Percentiles rank a stretch among this genome's conserved stretches.
These are phyloP conservation scores for Ascochyta koolunga DNA, from an alignment of 2,329 filamentous ascomycete genomes.

Conservation along the genomic window DNA sequence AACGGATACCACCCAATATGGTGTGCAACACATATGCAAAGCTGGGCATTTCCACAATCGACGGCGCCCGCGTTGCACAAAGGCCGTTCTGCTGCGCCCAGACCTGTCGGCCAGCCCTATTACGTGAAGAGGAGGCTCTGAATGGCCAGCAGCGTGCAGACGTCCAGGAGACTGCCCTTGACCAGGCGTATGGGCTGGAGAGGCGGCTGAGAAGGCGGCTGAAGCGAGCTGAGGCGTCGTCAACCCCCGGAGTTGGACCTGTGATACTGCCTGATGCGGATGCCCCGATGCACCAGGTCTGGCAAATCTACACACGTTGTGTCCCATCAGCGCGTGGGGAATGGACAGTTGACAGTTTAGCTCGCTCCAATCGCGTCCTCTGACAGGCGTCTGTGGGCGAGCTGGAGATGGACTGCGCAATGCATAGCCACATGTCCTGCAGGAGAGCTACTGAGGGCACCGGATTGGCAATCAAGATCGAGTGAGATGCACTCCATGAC, in stretches of 20 bases:
- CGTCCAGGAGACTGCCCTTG: not conserved
- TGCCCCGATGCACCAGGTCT: not conserved
- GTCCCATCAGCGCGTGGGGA: not conserved
- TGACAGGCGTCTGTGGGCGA: not conserved
- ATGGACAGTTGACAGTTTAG: constrained; percentile 2
- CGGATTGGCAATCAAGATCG: not conserved
- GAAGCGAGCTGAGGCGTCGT: constrained; percentile 14
- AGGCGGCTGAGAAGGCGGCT: constrained; percentile 8
- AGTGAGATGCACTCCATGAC: not conserved
- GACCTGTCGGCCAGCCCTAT: constrained; percentile 12
- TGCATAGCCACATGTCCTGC: not conserved
- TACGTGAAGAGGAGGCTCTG: constrained; percentile 4
- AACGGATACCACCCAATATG: constrained; percentile 13
- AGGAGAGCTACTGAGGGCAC: not conserved
- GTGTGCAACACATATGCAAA: constrained; percentile 13
- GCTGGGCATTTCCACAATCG: constrained; percentile 4
- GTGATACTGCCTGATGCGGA: constrained; percentile 3
- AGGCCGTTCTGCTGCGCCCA: constrained; percentile 8
- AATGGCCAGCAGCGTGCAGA: not conserved
- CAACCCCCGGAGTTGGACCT: constrained; percentile 7
- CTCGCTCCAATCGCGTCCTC: not conserved
- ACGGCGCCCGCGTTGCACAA: constrained; percentile 9
- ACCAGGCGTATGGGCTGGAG: constrained; percentile 15
- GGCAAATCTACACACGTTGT: not conserved
- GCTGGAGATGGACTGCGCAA: constrained; percentile 1